phyloP scores from a whole-genome alignment of 108 stramenopile species.

The Fragilaria crotonensis region DNA sequence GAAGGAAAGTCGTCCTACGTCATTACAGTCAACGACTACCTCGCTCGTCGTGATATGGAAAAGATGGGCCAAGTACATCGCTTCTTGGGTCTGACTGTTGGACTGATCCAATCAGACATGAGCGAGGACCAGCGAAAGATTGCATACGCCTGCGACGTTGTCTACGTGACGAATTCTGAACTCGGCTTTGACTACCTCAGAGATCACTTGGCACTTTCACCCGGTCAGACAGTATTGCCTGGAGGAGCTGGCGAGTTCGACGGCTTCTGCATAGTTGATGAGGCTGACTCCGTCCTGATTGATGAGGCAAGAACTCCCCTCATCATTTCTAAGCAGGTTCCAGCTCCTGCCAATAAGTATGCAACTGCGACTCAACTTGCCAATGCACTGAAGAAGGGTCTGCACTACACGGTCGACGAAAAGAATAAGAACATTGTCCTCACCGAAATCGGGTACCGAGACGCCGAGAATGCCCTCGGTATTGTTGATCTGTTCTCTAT shows the following conservation, averaged over 20 bases:
- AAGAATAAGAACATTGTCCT: slow-evolving; percentile 86
- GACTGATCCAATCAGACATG: slow-evolving; percentile 87
- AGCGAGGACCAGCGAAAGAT: slow-evolving; percentile 66
- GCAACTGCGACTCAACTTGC: slow-evolving; percentile 67
- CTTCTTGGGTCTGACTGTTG: slow-evolving; percentile 89
- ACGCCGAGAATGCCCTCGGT: slow-evolving; percentile 79
- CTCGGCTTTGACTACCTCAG: slow-evolving; percentile 94
- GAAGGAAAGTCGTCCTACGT: slow-evolving; percentile 67
- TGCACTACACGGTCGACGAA: slow-evolving; percentile 89
- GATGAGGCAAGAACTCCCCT: slow-evolving; percentile 94
- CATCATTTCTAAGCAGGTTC: slow-evolving; percentile 90
- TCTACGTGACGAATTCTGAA: slow-evolving; percentile 93
- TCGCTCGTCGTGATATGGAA: slow-evolving; percentile 91
- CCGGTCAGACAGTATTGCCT: slow-evolving; percentile 77
- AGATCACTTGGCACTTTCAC: slow-evolving; percentile 76
- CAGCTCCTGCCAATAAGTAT: slow-evolving; percentile 79
- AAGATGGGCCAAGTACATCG: slow-evolving; percentile 92
- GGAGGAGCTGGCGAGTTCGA: slow-evolving; percentile 60
- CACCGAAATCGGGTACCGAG: slow-evolving; percentile 86
- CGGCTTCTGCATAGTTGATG: slow-evolving; percentile 92
- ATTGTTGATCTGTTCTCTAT: slow-evolving; percentile 78
- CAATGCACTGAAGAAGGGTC: slow-evolving; percentile 64
- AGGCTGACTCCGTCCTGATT: slow-evolving; percentile 95
- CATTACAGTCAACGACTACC: slow-evolving; percentile 94
- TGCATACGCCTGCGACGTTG: slow-evolving; percentile 90